phyloP scores from a whole-genome alignment of 176 grass and related monocot genomes.

The Microstegium vimineum region DNA sequence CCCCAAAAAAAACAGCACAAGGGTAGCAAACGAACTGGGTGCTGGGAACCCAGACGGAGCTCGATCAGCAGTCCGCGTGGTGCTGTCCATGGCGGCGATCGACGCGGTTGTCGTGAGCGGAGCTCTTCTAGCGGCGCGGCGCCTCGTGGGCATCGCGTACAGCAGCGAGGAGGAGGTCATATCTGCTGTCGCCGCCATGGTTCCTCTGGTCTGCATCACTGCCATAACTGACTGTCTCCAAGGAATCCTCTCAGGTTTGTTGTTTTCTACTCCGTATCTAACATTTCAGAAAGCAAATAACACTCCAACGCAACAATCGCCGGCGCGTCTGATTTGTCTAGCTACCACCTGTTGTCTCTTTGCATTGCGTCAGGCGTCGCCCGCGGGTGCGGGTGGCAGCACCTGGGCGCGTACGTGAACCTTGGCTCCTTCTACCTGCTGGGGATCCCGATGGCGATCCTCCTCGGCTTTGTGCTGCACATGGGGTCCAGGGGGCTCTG shows the following conservation, averaged over 20 bases:
- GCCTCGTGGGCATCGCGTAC: slow-evolving; percentile 58
- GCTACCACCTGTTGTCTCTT: too few species aligned
- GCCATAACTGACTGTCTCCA: slow-evolving; percentile 64
- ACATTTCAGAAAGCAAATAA: neutral
- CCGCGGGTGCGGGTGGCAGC: too few species aligned
- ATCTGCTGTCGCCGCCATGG: slow-evolving; percentile 49
- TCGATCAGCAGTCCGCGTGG: slow-evolving; percentile 51
- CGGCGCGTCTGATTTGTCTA: too few species aligned
- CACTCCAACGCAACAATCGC: neutral
- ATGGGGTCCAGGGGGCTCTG: too few species aligned
- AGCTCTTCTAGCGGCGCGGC: slow-evolving; percentile 43
- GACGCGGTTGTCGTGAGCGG: slow-evolving; percentile 57
- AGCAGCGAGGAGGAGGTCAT: slow-evolving; percentile 70
- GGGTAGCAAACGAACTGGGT: slow-evolving; percentile 90
- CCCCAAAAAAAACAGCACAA: slow-evolving; percentile 35
- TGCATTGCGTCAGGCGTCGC: slow-evolving; percentile 18
- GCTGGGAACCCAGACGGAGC: too few species aligned
- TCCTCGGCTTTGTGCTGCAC: too few species aligned
- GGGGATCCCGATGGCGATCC: slow-evolving; percentile 57
- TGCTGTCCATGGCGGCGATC: slow-evolving; percentile 47
- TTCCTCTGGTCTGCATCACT: slow-evolving; percentile 62
- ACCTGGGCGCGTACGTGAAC: slow-evolving; percentile 77
- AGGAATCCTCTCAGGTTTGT: slow-evolving; percentile 66
- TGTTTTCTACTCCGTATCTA: neutral
- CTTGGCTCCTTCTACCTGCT: slow-evolving; percentile 84